Conservation (phyloP, 106 monocot species). For the Amphibolis antarctica region DNA sequence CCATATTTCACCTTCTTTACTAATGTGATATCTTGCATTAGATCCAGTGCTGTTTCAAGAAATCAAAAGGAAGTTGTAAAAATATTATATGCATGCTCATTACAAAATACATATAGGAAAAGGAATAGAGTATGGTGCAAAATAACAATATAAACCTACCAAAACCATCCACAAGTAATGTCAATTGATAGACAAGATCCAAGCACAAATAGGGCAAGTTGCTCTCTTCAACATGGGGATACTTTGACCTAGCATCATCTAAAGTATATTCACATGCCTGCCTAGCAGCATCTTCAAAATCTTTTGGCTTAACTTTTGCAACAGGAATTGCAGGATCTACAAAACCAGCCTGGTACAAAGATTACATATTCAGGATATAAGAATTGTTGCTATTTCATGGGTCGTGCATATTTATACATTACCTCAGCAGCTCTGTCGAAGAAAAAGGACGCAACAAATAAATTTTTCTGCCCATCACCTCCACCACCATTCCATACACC, state of each 20-base stretch:
- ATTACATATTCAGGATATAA: not conserved
- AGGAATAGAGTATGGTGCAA: not conserved
- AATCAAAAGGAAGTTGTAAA: not conserved
- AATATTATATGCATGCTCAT: not conserved
- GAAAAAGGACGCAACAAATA: constrained; percentile 95
- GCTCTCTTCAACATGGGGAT: constrained; percentile 6
- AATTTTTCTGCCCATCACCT: constrained; percentile 77
- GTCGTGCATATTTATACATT: not conserved
- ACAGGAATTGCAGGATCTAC: constrained; percentile 5
- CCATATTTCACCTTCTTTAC: constrained; percentile 75
- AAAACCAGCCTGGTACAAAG: constrained; percentile 19
- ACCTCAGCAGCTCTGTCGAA: constrained; percentile 94
- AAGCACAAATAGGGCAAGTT: constrained; percentile 26
- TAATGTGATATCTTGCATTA: constrained; percentile 72
- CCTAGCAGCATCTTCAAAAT: constrained; percentile 22
- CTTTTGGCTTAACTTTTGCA: constrained; percentile 18
- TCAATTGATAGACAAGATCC: constrained; percentile 25
- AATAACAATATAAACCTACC: constrained; percentile 9
- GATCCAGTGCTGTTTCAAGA: constrained; percentile 36
- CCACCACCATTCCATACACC: constrained; percentile 97
- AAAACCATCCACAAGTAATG: constrained; percentile 29
- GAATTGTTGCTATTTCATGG: not conserved
- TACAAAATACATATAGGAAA: not conserved
- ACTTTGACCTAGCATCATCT: constrained; percentile 10
- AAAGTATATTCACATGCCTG: constrained; percentile 17